Conservation (phyloP, 139 green algal genomes). For the Ettlia oleoabundans region DNA sequence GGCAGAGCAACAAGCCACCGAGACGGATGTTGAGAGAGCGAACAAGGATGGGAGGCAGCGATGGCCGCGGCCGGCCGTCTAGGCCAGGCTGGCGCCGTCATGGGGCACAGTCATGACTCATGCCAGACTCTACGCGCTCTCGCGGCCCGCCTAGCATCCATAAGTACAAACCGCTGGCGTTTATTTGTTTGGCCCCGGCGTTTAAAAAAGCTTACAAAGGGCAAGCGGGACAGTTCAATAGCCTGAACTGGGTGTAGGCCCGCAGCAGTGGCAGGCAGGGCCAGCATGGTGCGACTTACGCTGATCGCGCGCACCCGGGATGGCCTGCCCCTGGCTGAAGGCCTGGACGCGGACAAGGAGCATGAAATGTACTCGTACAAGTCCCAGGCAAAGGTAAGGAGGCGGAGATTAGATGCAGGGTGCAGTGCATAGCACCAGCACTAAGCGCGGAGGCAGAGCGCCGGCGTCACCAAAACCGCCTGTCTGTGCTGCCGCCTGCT, state of each 20-base stretch:
- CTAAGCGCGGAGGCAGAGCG: neutral
- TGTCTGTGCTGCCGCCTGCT: neutral
- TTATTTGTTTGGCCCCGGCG: too few species aligned
- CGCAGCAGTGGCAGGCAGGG: too few species aligned
- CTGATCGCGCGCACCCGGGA: slow-evolving; percentile 91
- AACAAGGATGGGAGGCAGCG: too few species aligned
- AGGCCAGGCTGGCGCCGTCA: too few species aligned
- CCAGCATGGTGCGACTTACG: slow-evolving; percentile 94
- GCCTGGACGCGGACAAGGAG: slow-evolving; percentile 92
- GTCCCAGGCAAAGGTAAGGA: slow-evolving; percentile 90
- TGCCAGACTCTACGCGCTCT: too few species aligned
- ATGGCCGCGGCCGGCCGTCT: too few species aligned
- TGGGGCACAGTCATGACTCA: too few species aligned
- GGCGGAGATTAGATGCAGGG: neutral
- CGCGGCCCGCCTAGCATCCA: too few species aligned
- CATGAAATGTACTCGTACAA: slow-evolving; percentile 92
- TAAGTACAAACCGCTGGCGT: too few species aligned
- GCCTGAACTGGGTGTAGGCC: neutral
- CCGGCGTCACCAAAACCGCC: neutral
- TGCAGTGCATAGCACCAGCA: neutral
- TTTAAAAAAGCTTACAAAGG: too few species aligned
- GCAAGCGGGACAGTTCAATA: neutral
- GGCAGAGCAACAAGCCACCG: too few species aligned
- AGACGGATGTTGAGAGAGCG: too few species aligned
- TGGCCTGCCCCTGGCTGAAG: slow-evolving; percentile 95